phyloP scores from a whole-genome alignment of 1,139 yeast species.

The Suhomyces choctaworum region DNA sequence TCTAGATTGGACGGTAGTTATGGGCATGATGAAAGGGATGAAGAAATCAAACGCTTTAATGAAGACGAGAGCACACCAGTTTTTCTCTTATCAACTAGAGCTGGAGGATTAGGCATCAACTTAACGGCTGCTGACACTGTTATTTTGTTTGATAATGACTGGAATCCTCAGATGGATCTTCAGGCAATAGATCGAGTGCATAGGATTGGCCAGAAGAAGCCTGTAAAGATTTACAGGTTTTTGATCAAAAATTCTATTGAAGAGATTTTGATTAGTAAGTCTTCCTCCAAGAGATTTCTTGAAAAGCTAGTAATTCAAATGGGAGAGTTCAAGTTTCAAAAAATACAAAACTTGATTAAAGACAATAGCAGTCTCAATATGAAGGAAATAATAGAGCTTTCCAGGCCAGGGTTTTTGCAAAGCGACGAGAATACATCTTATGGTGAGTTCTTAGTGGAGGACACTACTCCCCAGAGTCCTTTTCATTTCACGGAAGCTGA shows the following conservation, averaged over 20 bases:
- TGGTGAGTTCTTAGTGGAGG: too few species aligned
- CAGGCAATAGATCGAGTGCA: slow-evolving; percentile 97
- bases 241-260: slow-evolving; percentile 80
- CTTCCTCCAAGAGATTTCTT: slow-evolving; percentile 74
- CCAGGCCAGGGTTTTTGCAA: slow-evolving; percentile 22
- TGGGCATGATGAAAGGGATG: slow-evolving; percentile 63
- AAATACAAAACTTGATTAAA: slow-evolving; percentile 26
- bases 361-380: slow-evolving; percentile 18
- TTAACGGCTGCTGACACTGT: slow-evolving; percentile 88
- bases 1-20: slow-evolving; percentile 81
- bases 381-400: slow-evolving; percentile 34
- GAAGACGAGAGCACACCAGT: slow-evolving; percentile 36
- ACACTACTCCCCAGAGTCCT: slow-evolving; percentile 12
- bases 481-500: neutral
- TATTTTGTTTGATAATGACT: slow-evolving; percentile 84
- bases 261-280: slow-evolving; percentile 72
- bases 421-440: too few species aligned
- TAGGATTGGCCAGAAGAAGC: slow-evolving; percentile 84
- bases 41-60: slow-evolving; percentile 58
- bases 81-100: slow-evolving; percentile 82
- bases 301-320: slow-evolving; percentile 82
- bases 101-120: slow-evolving; percentile 94
- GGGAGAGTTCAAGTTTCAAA: slow-evolving; percentile 69
- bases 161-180: slow-evolving; percentile 96
- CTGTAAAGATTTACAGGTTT: slow-evolving; percentile 78